phyloP scores from a whole-genome alignment of 768 basidiomycete species.

The Mycena chlorophos region DNA sequence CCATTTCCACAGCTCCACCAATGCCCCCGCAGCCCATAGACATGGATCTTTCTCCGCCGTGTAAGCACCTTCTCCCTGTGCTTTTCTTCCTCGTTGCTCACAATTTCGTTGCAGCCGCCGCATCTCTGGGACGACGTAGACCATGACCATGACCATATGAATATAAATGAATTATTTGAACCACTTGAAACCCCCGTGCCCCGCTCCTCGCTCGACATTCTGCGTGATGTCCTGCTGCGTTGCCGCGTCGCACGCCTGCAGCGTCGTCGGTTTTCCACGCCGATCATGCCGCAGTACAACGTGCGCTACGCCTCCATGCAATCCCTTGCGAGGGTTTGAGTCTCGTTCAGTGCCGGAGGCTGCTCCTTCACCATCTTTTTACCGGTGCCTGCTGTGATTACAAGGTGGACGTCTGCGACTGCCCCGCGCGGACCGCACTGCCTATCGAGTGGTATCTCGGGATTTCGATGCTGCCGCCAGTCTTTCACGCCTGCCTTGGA shows the following conservation, averaged over 20 bases:
- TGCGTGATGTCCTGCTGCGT: neutral
- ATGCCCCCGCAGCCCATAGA: no score
- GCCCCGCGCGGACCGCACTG: neutral
- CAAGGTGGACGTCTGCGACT: neutral
- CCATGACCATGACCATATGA: no score
- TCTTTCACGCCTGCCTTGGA: neutral
- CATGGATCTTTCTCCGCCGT: neutral
- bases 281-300: neutral
- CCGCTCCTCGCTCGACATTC: neutral
- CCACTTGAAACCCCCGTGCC: neutral
- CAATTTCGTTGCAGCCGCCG: no score
- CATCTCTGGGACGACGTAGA: no score
- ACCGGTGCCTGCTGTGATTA: neutral
- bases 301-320: neutral
- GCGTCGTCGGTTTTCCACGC: neutral
- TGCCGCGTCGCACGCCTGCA: neutral
- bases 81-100: neutral
- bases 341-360: neutral
- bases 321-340: neutral
- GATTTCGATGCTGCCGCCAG: neutral
- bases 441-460: neutral
- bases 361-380: neutral
- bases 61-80: neutral
- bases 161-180: no score
- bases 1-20: neutral